These are phyloP conservation scores for Sporothrix protearum DNA, from an alignment of 2,329 filamentous ascomycete species.

Conservation along the genomic window DNA sequence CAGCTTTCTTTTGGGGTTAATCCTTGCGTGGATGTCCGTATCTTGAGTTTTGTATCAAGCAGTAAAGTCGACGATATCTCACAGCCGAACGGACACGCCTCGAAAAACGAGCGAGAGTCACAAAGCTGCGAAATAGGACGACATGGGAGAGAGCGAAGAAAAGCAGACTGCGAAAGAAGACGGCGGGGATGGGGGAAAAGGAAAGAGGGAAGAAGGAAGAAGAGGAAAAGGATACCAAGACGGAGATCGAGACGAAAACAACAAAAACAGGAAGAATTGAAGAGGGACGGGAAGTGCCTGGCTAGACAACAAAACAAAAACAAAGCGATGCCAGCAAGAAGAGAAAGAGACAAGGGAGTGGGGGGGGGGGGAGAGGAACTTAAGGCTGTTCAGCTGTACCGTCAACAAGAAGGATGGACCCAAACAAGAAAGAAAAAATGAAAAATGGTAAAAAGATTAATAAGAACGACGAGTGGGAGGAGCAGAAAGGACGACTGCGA, in stretches of 20 bases:
- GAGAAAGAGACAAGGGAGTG: not conserved
- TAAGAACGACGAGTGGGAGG: constrained; percentile 12
- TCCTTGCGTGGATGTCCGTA: not conserved
- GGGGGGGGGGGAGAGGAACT: not conserved
- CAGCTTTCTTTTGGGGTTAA: not conserved
- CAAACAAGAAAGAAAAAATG: constrained; percentile 7
- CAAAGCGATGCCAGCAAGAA: not conserved
- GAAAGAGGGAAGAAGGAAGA: not conserved
- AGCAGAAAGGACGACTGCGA: constrained; percentile 1
- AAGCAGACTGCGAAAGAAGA: not conserved
- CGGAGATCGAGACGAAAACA: constrained; percentile 9
- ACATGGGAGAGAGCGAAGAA: not conserved
- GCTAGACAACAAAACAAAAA: constrained; percentile 21
- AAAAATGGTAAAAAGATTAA: constrained; percentile 1
- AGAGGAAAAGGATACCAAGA: constrained; percentile 12
- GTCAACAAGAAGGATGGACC: constrained; percentile 22
- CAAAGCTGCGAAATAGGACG: not conserved
- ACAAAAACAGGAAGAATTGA: constrained; percentile 15
- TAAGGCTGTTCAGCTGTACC: constrained; percentile 14
- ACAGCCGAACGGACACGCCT: constrained; percentile 7
- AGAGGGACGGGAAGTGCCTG: constrained; percentile 10
- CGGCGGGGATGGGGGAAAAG: not conserved
- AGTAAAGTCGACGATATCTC: not conserved
- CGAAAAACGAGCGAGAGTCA: constrained; percentile 12
- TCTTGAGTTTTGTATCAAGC: not conserved